phyloP scores from a whole-genome alignment of 2,329 filamentous ascomycete species.

The Peltaster fructicola region DNA sequence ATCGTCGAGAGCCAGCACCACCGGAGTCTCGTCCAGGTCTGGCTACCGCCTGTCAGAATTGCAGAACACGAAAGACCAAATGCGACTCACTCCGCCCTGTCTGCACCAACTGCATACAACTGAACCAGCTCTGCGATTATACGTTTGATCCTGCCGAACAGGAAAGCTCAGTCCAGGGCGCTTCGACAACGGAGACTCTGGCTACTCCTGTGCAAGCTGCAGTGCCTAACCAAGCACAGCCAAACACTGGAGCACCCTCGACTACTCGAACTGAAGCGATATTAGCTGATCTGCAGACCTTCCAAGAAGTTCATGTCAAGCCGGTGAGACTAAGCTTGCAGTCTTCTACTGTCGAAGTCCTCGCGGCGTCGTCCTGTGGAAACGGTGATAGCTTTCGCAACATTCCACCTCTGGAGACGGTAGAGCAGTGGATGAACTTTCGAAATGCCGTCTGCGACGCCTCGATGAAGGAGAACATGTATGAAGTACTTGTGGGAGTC shows the following conservation, averaged over 20 bases:
- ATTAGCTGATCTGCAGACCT: slow-evolving; percentile 9
- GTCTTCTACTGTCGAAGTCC: slow-evolving; percentile 14
- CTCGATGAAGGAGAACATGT: slow-evolving; percentile 15
- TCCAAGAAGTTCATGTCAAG: slow-evolving; percentile 13
- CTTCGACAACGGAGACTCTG: not conserved
- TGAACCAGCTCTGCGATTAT: slow-evolving; percentile 10
- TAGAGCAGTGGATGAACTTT: slow-evolving; percentile 12
- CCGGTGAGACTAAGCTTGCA: slow-evolving; percentile 11
- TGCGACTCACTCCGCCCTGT: slow-evolving; percentile 13
- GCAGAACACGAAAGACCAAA: slow-evolving; percentile 13
- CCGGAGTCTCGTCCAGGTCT: slow-evolving; percentile 3
- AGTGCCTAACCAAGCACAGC: not conserved
- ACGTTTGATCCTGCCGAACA: too few species aligned
- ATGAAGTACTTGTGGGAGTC: slow-evolving; percentile 12
- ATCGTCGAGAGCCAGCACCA: slow-evolving; percentile 5
- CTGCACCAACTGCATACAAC: slow-evolving; percentile 11
- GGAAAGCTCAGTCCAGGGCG: too few species aligned
- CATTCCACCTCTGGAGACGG: slow-evolving; percentile 6
- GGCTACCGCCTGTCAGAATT: slow-evolving; percentile 13
- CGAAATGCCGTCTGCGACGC: slow-evolving; percentile 14
- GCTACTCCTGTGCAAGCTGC: too few species aligned
- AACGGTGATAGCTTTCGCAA: slow-evolving; percentile 14
- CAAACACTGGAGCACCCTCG: slow-evolving; percentile 1
- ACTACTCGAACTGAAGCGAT: slow-evolving; percentile 8
- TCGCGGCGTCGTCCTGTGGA: slow-evolving; percentile 15